Conservation (phyloP, 352 stramenopile genomes). For the Thraustotheca clavata region DNA sequence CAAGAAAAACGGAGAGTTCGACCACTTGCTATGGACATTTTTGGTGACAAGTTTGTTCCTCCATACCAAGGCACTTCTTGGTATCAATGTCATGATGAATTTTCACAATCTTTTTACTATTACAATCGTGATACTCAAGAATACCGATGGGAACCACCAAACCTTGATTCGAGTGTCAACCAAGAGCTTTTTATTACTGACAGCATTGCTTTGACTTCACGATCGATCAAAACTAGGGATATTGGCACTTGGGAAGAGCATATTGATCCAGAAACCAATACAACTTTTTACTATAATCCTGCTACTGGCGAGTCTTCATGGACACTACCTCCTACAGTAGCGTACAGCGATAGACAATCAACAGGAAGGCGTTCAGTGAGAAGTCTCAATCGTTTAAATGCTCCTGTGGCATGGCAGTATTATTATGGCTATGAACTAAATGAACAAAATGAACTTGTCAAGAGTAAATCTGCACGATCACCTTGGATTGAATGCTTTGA, state of each 20-base stretch:
- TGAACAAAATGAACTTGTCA: constrained; percentile 30
- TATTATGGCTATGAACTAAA: constrained; percentile 66
- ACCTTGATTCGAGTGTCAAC: constrained; percentile 27
- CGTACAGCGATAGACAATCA: constrained; percentile 25
- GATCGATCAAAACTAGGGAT: constrained; percentile 25
- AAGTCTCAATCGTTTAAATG: constrained; percentile 18
- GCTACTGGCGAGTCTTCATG: constrained; percentile 33
- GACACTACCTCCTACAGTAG: constrained; percentile 49
- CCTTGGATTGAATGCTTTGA: constrained; percentile 64
- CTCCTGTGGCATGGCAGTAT: constrained; percentile 63
- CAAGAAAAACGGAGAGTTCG: constrained; percentile 50
- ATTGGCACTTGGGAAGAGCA: constrained; percentile 54
- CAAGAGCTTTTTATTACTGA: constrained; percentile 39
- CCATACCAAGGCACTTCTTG: constrained; percentile 29
- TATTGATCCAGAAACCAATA: constrained; percentile 49
- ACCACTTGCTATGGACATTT: constrained; percentile 71
- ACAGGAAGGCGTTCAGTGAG: background rate
- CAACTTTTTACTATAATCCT: constrained; percentile 60
- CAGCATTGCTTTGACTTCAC: constrained; percentile 28
- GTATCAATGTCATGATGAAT: constrained; percentile 73
- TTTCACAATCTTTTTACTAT: constrained; percentile 55
- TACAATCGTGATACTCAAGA: constrained; percentile 66
- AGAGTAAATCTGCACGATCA: constrained; percentile 24
- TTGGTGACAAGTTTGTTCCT: constrained; percentile 43
- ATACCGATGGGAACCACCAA: constrained; percentile 61